Percentiles rank a stretch among this genome's conserved stretches.
These are phyloP conservation scores for Magnaporthiopsis incrustans DNA, from an alignment of 2,329 filamentous ascomycete species.

Conservation along the genomic window DNA sequence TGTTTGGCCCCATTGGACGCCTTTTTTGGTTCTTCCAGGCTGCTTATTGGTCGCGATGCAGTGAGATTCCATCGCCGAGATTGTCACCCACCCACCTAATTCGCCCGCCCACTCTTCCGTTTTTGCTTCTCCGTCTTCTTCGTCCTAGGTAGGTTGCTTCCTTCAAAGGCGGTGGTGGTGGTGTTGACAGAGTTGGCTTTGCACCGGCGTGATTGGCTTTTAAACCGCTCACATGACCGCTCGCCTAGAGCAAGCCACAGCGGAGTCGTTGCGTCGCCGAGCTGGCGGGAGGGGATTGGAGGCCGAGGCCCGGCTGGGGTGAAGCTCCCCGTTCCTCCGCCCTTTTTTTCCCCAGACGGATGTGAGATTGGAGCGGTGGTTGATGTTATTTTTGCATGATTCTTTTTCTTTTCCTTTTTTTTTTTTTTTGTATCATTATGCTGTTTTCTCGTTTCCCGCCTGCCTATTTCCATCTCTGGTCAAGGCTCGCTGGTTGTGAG, in stretches of 20 bases:
- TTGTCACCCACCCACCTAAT: not conserved
- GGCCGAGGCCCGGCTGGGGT: not conserved
- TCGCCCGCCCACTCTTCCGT: not conserved
- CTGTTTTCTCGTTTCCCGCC: not conserved
- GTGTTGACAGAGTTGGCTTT: not conserved
- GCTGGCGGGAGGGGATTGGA: too few species aligned
- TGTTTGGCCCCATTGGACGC: too few species aligned
- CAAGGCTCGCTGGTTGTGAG: not conserved
- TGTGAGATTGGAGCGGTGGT: too few species aligned
- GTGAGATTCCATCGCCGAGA: not conserved
- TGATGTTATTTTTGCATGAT: too few species aligned
- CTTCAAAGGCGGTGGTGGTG: not conserved
- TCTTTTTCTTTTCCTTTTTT: not conserved
- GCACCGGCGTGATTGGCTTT: not conserved
- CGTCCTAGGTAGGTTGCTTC: too few species aligned
- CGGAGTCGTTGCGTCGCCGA: not conserved
- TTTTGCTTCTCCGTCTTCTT: not conserved
- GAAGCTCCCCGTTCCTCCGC: not conserved
- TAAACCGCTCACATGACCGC: not conserved
- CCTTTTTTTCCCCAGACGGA: too few species aligned
- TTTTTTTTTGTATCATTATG: not conserved
- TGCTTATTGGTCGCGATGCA: not conserved
- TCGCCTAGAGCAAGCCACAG: not conserved
- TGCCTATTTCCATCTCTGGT: not conserved
- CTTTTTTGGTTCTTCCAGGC: too few species aligned